Base-by-base conservation (phyloP, 2,329 filamentous ascomycete species). In the Boeremia lycopersici region DNA sequence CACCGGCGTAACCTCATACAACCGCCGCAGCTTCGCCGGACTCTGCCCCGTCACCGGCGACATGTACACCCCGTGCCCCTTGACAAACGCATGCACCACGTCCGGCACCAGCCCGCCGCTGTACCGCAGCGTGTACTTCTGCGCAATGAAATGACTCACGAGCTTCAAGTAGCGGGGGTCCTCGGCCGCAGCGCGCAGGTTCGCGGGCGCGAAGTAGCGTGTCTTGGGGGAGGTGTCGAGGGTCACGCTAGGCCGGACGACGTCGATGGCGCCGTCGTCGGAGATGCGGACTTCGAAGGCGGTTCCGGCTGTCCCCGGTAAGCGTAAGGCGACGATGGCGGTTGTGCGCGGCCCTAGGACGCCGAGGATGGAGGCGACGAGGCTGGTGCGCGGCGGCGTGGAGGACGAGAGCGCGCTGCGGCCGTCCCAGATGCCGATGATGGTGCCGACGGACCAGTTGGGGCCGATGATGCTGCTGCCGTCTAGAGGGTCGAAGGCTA, bases 401-500 rank as follows among this genome's bases (percentile, higher is more conserved):
- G 61, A 53, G 8, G 29, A 2, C 1, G 49, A 53, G 1, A 74
- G 39, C 3, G 71, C 72, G 1, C 63, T 62, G 1, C 40, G 4
- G 1, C 70, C 69, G 25, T 68, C 61, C 72, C 85, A 88, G 34
- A 88, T 71, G 7, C 85, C 84, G 13, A 86, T 72, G 53, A 88
- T 87, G 41, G 83, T 86, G 67, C 83, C 72, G 7, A 74, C 72
- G 2, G 69, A 69, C 72, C 72, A 74, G 52, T 74, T 74, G 11
- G 72, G 67, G 2, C 68, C 68, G 43, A 74, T 74, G 56, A 88
- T 87, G 41, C 84, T 86, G 69, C 82, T 85, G 10, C 85, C 85
- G 60, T 88, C 85, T 0, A 88, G 78, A 0, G 85, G 85, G 61
- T 88, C 85, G 61, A 87, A 88, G 0, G 84, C 84, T 8, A 86